Base-by-base conservation (phyloP, 1,284 basidiomycete genomes). In the Dichomitus squalens region DNA sequence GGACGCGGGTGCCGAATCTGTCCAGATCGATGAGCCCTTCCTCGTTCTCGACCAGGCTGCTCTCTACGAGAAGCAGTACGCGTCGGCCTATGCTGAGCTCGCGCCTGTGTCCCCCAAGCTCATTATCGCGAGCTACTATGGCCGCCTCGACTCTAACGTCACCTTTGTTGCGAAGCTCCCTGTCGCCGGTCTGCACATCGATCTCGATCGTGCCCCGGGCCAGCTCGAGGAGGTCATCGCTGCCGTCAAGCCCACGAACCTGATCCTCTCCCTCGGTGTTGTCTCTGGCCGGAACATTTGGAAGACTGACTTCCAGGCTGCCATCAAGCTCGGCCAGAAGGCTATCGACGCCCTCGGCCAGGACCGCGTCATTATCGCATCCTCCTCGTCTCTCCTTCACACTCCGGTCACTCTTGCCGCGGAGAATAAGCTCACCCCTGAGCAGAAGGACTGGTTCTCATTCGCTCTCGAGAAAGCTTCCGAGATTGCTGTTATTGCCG, bases 241-340 rank as follows among this genome's bases (percentile, higher is more conserved):
- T 52, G 95, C 95, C 59, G 75, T 98, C 75, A 96, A 95, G 83
- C 72, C 82, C 61, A 95, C 92, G 66, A 79, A 80, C 73, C 85
- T 96, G 65, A 75, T 88, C 62, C 84, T 99, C 58, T 99, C 97
- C 57, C 90, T 99, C 64, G 97, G 97, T 80, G 76, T 99, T 63
- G 93, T 99, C 64, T 99, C 97, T 41, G 97, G 97, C 63, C 95
- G 97, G 73, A 99, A 99, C 84, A 95, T 99, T 80, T 99, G 97
- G 97, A 99, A 99, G 88, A 93, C 89, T 63, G 96, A 99, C 80
- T 89, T 99, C 70, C 80, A 83, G 67, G 88, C 86, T 52, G 90
- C 93, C 59, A 84, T 96, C 78, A 87, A 90, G 72, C 78, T 87
- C 52, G 94, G 86, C 59, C 87, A 96, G 81, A 93, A 91, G 76